Conservation (phyloP, 192 early-diverging fungal species). For the Tieghemiomyces parasiticus region DNA sequence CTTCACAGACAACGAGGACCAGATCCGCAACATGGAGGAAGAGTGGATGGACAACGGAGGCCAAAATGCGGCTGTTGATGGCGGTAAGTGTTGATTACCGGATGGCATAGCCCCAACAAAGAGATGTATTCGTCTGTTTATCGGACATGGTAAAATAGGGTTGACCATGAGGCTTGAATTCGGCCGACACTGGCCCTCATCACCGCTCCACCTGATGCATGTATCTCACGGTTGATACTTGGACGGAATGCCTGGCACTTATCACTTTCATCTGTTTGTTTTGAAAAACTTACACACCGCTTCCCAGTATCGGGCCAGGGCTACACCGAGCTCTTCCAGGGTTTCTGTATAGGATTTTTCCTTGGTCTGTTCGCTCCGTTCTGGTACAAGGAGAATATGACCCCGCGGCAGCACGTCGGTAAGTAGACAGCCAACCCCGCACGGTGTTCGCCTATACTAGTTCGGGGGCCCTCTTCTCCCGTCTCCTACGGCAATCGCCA, state of each 20-base stretch:
- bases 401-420: slow-evolving; percentile 34
- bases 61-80: slow-evolving; percentile 31
- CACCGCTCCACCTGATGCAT: too few species aligned
- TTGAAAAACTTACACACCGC: too few species aligned
- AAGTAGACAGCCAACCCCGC: slow-evolving; percentile 1
- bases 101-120: background rate
- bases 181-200: background rate
- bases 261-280: too few species aligned
- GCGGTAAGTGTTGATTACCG: slow-evolving; percentile 26
- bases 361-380: slow-evolving; percentile 34
- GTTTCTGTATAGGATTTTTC: slow-evolving; percentile 38
- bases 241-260: too few species aligned
- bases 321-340: slow-evolving; percentile 37
- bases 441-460: background rate
- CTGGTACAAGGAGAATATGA: slow-evolving; percentile 35
- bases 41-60: slow-evolving; percentile 40
- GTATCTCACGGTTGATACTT: too few species aligned
- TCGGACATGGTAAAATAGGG: too few species aligned
- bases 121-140: too few species aligned
- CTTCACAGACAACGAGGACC: slow-evolving; percentile 18
- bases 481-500: background rate
- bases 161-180: background rate
- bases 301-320: slow-evolving; percentile 19
- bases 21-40: slow-evolving; percentile 29
- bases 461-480: background rate